A percentile compares a stretch with the other conserved stretches of the same genome.
phyloP scores from a whole-genome alignment of 108 stramenopile genomes.

The Nitzschia sp. region DNA sequence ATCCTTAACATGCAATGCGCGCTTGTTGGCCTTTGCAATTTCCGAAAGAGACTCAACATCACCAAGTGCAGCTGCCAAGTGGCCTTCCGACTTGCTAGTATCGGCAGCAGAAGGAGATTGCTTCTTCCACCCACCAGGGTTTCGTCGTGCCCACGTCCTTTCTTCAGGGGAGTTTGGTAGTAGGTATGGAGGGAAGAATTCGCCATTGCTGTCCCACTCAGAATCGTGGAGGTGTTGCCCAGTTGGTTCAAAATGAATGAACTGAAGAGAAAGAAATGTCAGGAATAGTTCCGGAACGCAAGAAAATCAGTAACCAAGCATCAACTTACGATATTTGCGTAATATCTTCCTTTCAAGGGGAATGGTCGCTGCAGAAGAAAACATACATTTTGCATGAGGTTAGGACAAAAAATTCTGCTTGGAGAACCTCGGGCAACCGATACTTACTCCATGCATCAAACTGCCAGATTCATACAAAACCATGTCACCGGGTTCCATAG shows the following conservation, averaged over 20 bases:
- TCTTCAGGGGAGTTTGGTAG: conserved; percentile 46
- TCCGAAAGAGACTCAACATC: conserved; percentile 41
- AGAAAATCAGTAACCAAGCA: background rate
- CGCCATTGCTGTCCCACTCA: conserved; percentile 43
- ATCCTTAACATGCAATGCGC: conserved; percentile 38
- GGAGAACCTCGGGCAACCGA: no score
- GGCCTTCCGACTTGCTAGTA: conserved; percentile 48
- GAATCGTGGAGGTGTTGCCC: conserved; percentile 43
- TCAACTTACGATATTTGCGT: conserved; percentile 44
- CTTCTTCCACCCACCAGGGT: conserved; percentile 57
- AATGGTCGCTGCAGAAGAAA: conserved; percentile 52
- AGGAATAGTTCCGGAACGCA: background rate
- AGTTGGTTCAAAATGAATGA: conserved; percentile 87
- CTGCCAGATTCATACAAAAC: conserved; percentile 77
- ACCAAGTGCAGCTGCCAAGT: conserved; percentile 50
- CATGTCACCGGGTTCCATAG: conserved; percentile 90
- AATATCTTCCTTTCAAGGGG: conserved; percentile 76
- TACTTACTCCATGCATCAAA: conserved; percentile 58
- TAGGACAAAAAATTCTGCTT: no score
- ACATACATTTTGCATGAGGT: background rate
- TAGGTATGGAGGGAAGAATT: conserved; percentile 59
- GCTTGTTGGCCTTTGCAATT: conserved; percentile 26
- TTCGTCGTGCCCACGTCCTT: conserved; percentile 44
- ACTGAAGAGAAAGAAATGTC: conserved; percentile 2
- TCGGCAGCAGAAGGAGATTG: conserved; percentile 41